A percentile compares a stretch with the other conserved stretches of the same genome.
Evolutionary conservation across 2,329 filamentous ascomycete species (phyloP).

Genomic region (Fusarium clavum): DNA sequence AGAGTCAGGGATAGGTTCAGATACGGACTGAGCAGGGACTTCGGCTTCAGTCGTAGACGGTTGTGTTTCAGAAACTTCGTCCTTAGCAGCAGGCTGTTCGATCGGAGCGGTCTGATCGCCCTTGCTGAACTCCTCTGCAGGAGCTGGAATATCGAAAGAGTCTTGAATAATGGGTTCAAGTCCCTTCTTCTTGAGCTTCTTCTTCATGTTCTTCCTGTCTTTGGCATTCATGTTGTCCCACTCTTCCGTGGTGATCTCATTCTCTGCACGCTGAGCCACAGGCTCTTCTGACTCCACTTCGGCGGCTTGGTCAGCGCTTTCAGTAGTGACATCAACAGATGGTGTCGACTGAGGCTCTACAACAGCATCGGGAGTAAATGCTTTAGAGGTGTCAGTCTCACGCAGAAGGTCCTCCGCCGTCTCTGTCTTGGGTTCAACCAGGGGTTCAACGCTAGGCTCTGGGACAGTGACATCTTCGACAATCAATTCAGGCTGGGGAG

Average conservation of each 20-base stretch:
- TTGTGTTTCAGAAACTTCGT: slow-evolving; percentile 5
- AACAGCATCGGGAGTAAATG: slow-evolving; percentile 8
- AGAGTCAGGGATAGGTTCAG: not conserved
- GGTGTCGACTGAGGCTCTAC: slow-evolving; percentile 7
- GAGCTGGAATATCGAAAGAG: slow-evolving; percentile 1
- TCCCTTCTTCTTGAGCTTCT: slow-evolving; percentile 41
- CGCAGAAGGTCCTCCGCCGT: not conserved
- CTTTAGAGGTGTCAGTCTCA: not conserved
- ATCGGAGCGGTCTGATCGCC: not conserved
- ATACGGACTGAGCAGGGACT: not conserved
- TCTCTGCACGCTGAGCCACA: slow-evolving; percentile 30
- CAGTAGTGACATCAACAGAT: not conserved
- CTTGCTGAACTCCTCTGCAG: not conserved
- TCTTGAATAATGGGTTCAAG: slow-evolving; percentile 36
- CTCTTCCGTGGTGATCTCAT: slow-evolving; percentile 41
- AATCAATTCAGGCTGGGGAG: not conserved
- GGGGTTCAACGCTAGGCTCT: not conserved
- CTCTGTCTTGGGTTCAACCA: slow-evolving; percentile 1
- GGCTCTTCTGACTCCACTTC: slow-evolving; percentile 1
- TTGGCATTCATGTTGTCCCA: slow-evolving; percentile 37
- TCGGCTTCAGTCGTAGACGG: not conserved
- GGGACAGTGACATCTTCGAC: not conserved
- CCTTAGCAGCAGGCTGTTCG: slow-evolving; percentile 3
- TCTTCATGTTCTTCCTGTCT: slow-evolving; percentile 44
- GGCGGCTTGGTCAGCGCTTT: not conserved